Evolutionary conservation across 176 grass and related monocot genomes (phyloP), one percentile per base, ranked within the genome.

Genomic region (Lolium rigidum): DNA sequence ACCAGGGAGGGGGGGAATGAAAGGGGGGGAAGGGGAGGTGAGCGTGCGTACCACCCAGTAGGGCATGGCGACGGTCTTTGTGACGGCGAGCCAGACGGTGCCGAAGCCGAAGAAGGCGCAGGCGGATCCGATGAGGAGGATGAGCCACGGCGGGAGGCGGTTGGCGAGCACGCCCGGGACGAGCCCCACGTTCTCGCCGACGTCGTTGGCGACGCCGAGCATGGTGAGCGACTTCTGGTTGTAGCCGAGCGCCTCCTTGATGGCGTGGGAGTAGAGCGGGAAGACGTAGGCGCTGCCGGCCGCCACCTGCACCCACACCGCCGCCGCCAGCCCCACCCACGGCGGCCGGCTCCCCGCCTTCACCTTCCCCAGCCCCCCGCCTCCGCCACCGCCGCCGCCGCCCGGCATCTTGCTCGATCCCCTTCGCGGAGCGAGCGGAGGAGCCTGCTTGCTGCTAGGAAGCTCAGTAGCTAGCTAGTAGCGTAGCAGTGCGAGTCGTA

Each of bases 171-270:
- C 64, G 13, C 97, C 97, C 0, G 94, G 84, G 22, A 99, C 11
- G 22, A 99, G 83, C 2, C 94, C 94, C 1, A 96, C 93, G 89
- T 94, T 99, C 88, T 99, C 94, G 66, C 97, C 94, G 25, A 94
- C 47, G 90, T 98, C 94, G 71, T 95, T 98, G 81, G 90, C 94
- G 13, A 99, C 97, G 54, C 97, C 97, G 50, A 99, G 92, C 90
- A 99, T 82, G 78, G 94, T 99, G 39, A 96, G 90, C 66, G 81
- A 79, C 37, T 75, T 83, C 88, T 99, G 94, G 82, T 84, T 76
- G 92, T 92, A 92, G 3, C 90, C 90, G 5, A 99, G 84, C 9
- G 88, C 94, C 55, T 81, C 77, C 81, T 93, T 98, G 24, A 93
- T 31, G 56, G 92, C 82, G 63, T 89, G 84, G 0, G 97, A 98